phyloP scores from a whole-genome alignment of 75 land plant genomes.

The Chamaecyparis obtusa region DNA sequence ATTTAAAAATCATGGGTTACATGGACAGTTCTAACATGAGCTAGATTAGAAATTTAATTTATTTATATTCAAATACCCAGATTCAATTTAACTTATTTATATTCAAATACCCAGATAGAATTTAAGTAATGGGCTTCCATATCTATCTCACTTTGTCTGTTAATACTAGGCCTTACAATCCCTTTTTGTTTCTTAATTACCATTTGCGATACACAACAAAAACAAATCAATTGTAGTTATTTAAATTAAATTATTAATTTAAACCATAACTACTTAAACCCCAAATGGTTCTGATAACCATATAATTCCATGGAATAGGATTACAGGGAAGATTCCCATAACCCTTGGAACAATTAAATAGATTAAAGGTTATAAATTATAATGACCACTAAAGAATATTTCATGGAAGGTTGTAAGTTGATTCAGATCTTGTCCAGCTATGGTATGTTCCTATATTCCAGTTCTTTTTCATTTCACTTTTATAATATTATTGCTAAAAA shows the following conservation, averaged over 20 bases:
- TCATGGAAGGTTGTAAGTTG: no score
- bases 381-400: neutral
- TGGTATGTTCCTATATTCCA: no score
- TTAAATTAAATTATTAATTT: neutral
- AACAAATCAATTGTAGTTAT: neutral
- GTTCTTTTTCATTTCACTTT: no score
- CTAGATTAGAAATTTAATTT: neutral
- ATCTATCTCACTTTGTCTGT: neutral
- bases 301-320: neutral
- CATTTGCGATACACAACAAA: neutral
- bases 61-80: neutral
- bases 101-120: neutral
- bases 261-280: neutral
- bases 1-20: neutral
- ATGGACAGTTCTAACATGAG: constrained; percentile 1
- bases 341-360: neutral
- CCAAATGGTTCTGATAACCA: neutral
- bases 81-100: no score
- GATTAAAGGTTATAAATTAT: neutral
- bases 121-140: neutral
- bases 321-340: neutral
- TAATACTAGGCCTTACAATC: neutral
- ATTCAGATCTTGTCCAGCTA: no score
- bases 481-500: no score
- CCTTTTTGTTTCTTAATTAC: neutral